phyloP scores from a whole-genome alignment of 2,329 filamentous ascomycete genomes.

The Colletotrichum liaoningense region DNA sequence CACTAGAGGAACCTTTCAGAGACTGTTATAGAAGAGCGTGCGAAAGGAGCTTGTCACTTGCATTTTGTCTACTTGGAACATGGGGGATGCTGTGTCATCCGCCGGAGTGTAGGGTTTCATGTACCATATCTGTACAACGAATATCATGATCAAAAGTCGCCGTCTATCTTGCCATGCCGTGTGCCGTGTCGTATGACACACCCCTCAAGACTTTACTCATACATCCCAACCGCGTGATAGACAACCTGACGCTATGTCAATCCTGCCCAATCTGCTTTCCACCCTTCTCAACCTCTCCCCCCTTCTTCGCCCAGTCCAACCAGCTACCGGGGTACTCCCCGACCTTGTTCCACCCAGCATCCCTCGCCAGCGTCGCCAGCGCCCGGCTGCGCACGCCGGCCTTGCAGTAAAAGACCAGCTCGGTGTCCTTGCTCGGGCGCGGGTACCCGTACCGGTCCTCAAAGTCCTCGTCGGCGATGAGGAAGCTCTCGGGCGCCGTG shows the following conservation, averaged over 20 bases:
- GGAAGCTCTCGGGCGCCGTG: slow-evolving; percentile 81
- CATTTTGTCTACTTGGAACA: background rate
- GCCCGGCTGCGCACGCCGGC: slow-evolving; percentile 85
- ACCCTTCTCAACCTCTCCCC: slow-evolving; percentile 68
- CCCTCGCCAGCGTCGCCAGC: slow-evolving; percentile 80
- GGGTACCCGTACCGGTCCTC: slow-evolving; percentile 83
- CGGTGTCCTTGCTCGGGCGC: slow-evolving; percentile 67
- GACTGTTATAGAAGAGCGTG: background rate
- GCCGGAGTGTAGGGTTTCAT: background rate
- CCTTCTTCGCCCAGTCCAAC: slow-evolving; percentile 83
- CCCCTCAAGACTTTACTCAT: background rate
- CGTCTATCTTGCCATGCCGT: background rate
- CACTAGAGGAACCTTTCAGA: background rate
- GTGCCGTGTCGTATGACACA: background rate
- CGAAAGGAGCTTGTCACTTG: background rate
- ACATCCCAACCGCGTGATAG: background rate
- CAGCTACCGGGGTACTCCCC: slow-evolving; percentile 82
- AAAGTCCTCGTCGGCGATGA: slow-evolving; percentile 82
- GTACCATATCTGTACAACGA: slow-evolving; percentile 31
- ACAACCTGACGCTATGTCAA: background rate
- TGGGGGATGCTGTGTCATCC: slow-evolving; percentile 5
- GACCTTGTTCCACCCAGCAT: slow-evolving; percentile 79
- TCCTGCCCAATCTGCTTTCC: slow-evolving; percentile 10
- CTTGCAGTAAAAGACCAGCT: slow-evolving; percentile 92
- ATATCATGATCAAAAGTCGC: slow-evolving; percentile 27